Evolutionary conservation across 192 early-diverging fungal genomes (phyloP).

Genomic region (Coemansia asiatica): DNA sequence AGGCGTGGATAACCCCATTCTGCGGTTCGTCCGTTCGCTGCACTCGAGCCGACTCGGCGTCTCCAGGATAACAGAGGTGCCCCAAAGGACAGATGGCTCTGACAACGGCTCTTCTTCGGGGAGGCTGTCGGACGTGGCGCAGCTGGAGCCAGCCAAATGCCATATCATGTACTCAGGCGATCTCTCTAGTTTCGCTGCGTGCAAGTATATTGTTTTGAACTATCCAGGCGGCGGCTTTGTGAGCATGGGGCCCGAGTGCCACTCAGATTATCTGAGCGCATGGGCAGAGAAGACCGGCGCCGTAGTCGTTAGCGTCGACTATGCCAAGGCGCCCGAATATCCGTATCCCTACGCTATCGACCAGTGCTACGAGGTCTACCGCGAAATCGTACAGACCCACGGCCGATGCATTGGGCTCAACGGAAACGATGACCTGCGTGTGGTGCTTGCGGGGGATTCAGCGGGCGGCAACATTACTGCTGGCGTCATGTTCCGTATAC

Average conservation of each 20-base stretch:
- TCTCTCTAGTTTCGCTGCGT: conserved; percentile 24
- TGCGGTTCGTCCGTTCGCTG: conserved; percentile 19
- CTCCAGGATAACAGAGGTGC: conserved; percentile 11
- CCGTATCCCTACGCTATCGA: conserved; percentile 92
- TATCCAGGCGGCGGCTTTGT: conserved; percentile 90
- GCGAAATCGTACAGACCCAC: conserved; percentile 68
- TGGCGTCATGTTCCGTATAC: conserved; percentile 73
- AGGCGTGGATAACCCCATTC: conserved; percentile 52
- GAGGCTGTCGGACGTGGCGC: conserved; percentile 16
- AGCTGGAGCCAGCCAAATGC: conserved; percentile 41
- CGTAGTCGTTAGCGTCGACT: conserved; percentile 82
- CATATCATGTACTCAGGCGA: conserved; percentile 62
- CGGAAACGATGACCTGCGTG: conserved; percentile 67
- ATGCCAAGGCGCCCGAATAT: conserved; percentile 92
- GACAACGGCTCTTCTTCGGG: not conserved
- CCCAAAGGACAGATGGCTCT: not conserved
- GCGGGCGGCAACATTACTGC: conserved; percentile 91
- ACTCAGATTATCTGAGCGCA: conserved; percentile 78
- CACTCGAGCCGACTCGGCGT: conserved; percentile 24
- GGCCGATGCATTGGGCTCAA: conserved; percentile 77
- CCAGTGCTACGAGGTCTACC: conserved; percentile 90
- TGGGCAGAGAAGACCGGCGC: conserved; percentile 76
- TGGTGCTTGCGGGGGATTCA: conserved; percentile 85
- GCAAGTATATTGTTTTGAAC: conserved; percentile 59
- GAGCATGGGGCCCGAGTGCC: conserved; percentile 82